A percentile compares a stretch with the other conserved stretches of the same genome.
phyloP scores from a whole-genome alignment of 2,329 filamentous ascomycete genomes.

The Penicillium brasilianum region DNA sequence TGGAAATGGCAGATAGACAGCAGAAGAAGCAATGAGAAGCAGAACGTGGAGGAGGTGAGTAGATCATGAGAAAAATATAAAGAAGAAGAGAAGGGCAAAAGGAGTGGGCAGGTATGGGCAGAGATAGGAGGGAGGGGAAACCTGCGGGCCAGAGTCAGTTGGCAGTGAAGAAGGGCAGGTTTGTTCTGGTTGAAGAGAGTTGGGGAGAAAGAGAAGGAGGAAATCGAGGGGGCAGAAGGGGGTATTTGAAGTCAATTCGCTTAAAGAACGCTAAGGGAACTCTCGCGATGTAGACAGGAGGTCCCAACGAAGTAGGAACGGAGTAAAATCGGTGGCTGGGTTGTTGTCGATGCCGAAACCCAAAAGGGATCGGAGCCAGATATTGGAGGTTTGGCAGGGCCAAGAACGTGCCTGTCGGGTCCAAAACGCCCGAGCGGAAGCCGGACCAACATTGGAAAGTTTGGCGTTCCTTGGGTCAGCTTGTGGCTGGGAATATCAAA shows the following conservation, averaged over 20 bases:
- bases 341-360: not conserved
- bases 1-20: not conserved
- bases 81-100: not conserved
- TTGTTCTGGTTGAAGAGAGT: not conserved
- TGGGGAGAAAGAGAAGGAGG: not conserved
- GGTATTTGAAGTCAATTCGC: not conserved
- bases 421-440: not conserved
- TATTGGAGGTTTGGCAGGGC: not conserved
- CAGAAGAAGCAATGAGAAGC: not conserved
- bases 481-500: not conserved
- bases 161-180: not conserved
- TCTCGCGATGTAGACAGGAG: not conserved
- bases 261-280: not conserved
- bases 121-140: not conserved
- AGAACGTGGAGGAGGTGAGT: not conserved
- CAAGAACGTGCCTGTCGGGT: not conserved
- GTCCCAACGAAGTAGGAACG: not conserved
- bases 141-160: not conserved
- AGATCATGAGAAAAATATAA: not conserved
- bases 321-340: not conserved
- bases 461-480: not conserved
- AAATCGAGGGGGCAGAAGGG: not conserved
- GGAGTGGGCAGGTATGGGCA: not conserved
- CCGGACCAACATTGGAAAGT: not conserved
- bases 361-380: not conserved